These are phyloP conservation scores for Pulveroboletus sp. DNA, from an alignment of 1,284 basidiomycete genomes.

Conservation along the genomic window DNA sequence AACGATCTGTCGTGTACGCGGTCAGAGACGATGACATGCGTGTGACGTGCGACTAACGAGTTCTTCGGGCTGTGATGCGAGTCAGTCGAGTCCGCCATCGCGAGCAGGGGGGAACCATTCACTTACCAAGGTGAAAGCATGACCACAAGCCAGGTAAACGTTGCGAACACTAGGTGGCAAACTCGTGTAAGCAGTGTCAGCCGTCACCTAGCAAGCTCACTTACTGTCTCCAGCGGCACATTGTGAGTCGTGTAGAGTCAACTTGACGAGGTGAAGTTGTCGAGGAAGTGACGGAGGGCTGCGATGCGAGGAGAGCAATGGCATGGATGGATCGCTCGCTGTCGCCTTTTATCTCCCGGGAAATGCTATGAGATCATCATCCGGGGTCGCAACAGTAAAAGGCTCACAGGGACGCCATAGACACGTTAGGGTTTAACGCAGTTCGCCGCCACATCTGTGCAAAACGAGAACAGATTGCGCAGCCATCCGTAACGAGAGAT, in stretches of 20 bases:
- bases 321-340: slow-evolving; percentile 9
- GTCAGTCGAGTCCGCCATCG: slow-evolving; percentile 11
- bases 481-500: slow-evolving; percentile 29
- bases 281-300: not conserved
- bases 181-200: slow-evolving; percentile 14
- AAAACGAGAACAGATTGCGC: slow-evolving; percentile 34
- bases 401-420: slow-evolving; percentile 22
- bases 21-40: slow-evolving; percentile 21
- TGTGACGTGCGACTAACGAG: slow-evolving; percentile 22
- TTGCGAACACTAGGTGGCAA: slow-evolving; percentile 40
- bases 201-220: slow-evolving; percentile 7
- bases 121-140: slow-evolving; percentile 42
- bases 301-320: slow-evolving; percentile 10
- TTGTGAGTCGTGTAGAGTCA: slow-evolving; percentile 17
- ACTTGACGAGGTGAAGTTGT: not conserved
- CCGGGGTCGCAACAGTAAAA: slow-evolving; percentile 15
- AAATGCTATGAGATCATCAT: slow-evolving; percentile 33
- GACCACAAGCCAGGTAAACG: slow-evolving; percentile 43
- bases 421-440: slow-evolving; percentile 28
- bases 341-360: slow-evolving; percentile 32
- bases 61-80: slow-evolving; percentile 33
- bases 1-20: slow-evolving; percentile 33
- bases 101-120: not conserved
- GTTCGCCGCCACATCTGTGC: slow-evolving; percentile 25
- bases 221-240: slow-evolving; percentile 45